phyloP scores from a whole-genome alignment of 257 asterid species.

The Rauvolfia tetraphylla region DNA sequence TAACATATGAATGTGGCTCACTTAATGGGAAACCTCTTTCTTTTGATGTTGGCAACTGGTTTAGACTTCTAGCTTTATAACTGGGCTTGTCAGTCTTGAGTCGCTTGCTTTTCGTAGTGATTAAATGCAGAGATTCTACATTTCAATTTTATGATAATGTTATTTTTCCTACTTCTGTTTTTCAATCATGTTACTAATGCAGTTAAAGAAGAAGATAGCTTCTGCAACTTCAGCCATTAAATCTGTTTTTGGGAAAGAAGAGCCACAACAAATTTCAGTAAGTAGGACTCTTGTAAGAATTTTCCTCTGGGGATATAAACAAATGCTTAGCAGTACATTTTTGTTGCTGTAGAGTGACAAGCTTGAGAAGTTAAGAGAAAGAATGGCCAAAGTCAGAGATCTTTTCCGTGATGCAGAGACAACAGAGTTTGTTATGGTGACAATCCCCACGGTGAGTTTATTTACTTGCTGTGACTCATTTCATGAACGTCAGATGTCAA shows the following conservation, averaged over 20 bases:
- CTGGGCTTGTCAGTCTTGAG: background rate
- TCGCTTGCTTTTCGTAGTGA: background rate
- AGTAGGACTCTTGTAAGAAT: slow-evolving; percentile 11
- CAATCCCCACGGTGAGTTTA: slow-evolving; percentile 66
- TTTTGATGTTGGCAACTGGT: background rate
- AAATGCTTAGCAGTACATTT: slow-evolving; percentile 8
- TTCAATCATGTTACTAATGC: slow-evolving; percentile 20
- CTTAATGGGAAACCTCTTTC: background rate
- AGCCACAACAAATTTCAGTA: slow-evolving; percentile 47
- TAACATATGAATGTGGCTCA: background rate
- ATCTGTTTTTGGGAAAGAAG: slow-evolving; percentile 56
- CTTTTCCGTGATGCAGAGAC: slow-evolving; percentile 59
- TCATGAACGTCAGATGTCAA: background rate
- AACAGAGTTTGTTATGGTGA: slow-evolving; percentile 71
- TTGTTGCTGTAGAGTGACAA: slow-evolving; percentile 41
- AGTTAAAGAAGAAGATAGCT: slow-evolving; percentile 64
- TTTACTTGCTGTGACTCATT: slow-evolving; percentile 4
- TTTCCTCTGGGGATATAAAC: slow-evolving; percentile 5
- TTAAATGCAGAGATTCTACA: background rate
- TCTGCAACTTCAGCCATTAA: slow-evolving; percentile 66
- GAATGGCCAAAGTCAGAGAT: slow-evolving; percentile 68
- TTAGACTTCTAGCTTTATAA: background rate
- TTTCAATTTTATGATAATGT: background rate
- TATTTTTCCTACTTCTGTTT: background rate
- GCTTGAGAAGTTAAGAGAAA: slow-evolving; percentile 59